Evolutionary conservation across 495 filamentous ascomycete species (phyloP), one percentile per base, ranked within the genome.

Genomic region (Massariosphaeria phaeospora): DNA sequence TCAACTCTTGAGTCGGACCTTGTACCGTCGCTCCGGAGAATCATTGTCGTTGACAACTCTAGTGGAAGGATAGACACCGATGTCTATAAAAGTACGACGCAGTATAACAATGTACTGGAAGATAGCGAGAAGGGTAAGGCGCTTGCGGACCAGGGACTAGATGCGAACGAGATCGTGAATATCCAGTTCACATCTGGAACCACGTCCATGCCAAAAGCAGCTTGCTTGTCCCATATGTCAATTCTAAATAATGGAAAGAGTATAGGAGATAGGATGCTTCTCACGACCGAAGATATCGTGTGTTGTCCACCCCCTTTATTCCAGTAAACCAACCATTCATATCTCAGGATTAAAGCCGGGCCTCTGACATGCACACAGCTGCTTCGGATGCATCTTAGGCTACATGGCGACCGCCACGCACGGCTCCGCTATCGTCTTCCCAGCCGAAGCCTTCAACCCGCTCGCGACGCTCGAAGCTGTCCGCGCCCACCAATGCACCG

Each of bases 141-240:
- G 27, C 67, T 75, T 23, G 67, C 68, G 20, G 68, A 68, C 34
- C 76, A 67, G 35, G 67, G 72, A 1, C 75, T 96, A 15, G 70
- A 74, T 11, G 73, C 80, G 0, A 64, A 81, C 52, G 93, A 98
- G 13, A 81, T 86, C 2, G 82, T 94, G 38, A 96, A 96, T 66
- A 95, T 98, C 59, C 93, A 98, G 66, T 98, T 96, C 70, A 98
- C 93, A 7, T 91, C 86, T 6, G 93, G 91, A 24, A 98, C 91
- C 6, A 98, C 91, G 0, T 84, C 83, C 0, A 73, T 78, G 65
- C 93, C 93, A 2, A 98, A 98, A 73, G 93, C 93, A 0, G 89
- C 91, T 0, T 95, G 89, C 70, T 77, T 98, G 3, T 84, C 79
- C 5, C 93, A 98, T 69, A 77, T 74, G 7, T 82, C 78, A 10